Evolutionary conservation across 2,329 filamentous ascomycete genomes (phyloP), one percentile per base, ranked within the genome.

Genomic region (Claviceps capensis): DNA sequence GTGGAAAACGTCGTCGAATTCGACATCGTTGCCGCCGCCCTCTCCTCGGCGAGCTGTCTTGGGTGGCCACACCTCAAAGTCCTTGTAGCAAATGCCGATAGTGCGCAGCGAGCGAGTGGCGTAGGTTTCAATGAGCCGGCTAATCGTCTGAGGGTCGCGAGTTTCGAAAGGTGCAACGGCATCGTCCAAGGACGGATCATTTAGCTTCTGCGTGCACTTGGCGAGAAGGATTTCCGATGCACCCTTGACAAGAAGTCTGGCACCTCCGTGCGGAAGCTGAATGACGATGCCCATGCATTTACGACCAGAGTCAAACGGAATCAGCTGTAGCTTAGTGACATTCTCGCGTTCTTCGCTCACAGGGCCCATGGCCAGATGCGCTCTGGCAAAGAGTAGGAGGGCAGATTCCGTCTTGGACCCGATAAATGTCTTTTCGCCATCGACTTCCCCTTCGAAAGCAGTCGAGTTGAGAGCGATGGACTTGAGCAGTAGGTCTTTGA

Each of bases 21-120:
- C 67, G n/a, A 82, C 75, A 52, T 83, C 77, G 40, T 73, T 75
- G 59, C 74, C 74, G 64, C 83, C 74, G 23, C 71, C 73, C 43
- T 77, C 76, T n/a, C 66, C 65, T 4, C 70, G 72, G 48, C 71
- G 78, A 16, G 76, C 78, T 47, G 77, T 75, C 54, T 73, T 77
- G 4, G 88, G 88, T 36, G 90, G 89, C 89, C 89, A 95, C 50
- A 79, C 77, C 23, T 86, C 79, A 58, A 93, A 95, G 60, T 95
- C 89, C 52, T 82, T 84, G 68, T 88, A 94, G 50, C 88, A 75
- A 56, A 95, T 77, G 44, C 83, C 87, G 59, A 95, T 94, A 1
- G 89, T 94, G 56, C 89, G 81, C 36, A 95, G 75, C 7, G 88
- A 94, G 17, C 84, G 78, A 26, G 78, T 81, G 9, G 89, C 89